Conservation (phyloP, 2,329 filamentous ascomycete species). For the Alternaria sp. region DNA sequence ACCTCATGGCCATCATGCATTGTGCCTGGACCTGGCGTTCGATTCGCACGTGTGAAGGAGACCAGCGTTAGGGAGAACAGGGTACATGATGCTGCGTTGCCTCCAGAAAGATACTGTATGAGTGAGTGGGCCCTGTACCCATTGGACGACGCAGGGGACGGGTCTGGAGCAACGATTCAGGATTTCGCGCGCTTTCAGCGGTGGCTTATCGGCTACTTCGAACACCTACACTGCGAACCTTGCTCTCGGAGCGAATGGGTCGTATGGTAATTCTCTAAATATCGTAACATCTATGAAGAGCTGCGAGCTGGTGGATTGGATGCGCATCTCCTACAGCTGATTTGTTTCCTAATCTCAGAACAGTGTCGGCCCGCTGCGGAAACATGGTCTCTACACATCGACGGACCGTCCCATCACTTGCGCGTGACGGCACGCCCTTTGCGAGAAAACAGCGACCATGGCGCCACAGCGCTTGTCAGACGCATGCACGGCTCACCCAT, state of each 20-base stretch:
- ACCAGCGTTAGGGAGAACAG: not conserved
- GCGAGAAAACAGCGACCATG: not conserved
- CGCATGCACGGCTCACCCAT: constrained; percentile 6
- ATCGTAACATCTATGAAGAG: not conserved
- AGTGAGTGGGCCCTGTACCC: not conserved
- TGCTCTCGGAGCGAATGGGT: not conserved
- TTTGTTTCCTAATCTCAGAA: not conserved
- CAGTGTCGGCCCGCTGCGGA: not conserved
- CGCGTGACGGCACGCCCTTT: not conserved
- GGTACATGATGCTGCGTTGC: not conserved
- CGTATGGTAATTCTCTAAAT: not conserved
- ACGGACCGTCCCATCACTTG: constrained; percentile 1
- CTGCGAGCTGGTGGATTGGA: not conserved
- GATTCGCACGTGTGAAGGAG: not conserved
- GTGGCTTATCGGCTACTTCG: not conserved
- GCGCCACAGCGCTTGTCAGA: constrained; percentile 20
- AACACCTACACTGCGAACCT: not conserved
- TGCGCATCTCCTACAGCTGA: not conserved
- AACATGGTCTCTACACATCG: not conserved
- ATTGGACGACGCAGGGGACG: not conserved
- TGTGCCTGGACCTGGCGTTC: not conserved
- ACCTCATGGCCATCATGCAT: not conserved
- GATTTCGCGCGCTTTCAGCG: not conserved
- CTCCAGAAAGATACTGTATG: not conserved
- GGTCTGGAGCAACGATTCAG: not conserved